Conservation (phyloP, 257 asterid species). For the Scutellaria galericulata region DNA sequence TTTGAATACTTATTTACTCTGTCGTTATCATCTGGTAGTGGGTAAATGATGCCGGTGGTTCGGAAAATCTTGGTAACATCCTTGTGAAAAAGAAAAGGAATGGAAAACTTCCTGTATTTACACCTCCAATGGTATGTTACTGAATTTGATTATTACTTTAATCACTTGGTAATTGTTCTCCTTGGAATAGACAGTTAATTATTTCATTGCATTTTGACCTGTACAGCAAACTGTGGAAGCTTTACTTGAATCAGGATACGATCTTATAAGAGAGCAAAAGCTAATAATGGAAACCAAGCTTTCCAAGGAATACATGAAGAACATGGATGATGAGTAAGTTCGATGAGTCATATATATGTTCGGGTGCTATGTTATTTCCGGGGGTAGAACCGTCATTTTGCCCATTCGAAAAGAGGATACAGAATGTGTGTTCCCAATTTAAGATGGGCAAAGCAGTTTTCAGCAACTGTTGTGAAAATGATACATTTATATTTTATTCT, state of each 20-base stretch:
- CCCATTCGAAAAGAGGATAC: no score
- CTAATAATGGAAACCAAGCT: constrained; percentile 76
- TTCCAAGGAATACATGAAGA: constrained; percentile 96
- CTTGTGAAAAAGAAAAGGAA: constrained; percentile 71
- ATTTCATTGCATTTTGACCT: constrained; percentile 15
- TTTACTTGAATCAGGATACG: constrained; percentile 75
- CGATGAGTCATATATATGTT: no score
- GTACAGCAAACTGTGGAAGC: constrained; percentile 85
- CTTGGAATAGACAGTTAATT: neutral
- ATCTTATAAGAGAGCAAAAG: constrained; percentile 78
- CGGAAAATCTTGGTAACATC: constrained; percentile 66
- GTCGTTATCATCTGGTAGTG: constrained; percentile 49
- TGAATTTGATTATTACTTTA: constrained; percentile 18
- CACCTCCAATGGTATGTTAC: constrained; percentile 72
- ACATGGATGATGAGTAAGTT: constrained; percentile 62
- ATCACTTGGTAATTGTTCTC: constrained; percentile 10
- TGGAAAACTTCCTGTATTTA: constrained; percentile 78
- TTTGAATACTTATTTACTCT: neutral
- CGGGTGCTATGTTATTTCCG: no score
- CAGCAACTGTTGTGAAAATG: no score
- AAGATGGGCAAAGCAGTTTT: no score
- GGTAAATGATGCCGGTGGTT: constrained; percentile 85
- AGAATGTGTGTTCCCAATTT: no score
- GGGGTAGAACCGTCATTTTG: no score
- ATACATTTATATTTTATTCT: no score